Percentiles rank a stretch among this genome's conserved stretches.
These are phyloP conservation scores for Rheum nobile DNA, from an alignment of 148 eudicot species.

Conservation along the genomic window DNA sequence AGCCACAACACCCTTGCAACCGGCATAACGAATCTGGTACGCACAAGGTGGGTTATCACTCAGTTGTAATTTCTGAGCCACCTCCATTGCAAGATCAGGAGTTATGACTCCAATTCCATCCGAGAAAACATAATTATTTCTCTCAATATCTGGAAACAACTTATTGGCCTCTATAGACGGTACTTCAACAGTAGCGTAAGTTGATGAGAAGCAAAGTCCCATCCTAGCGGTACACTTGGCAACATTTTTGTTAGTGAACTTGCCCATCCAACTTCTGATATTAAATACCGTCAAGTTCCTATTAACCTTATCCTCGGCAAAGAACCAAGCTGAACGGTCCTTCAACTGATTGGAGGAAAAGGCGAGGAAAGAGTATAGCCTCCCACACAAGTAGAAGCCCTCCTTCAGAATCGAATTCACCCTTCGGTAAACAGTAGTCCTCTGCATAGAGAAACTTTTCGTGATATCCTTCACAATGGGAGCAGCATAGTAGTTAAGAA, in stretches of 20 bases:
- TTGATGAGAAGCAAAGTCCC: slow-evolving; percentile 90
- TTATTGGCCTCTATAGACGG: slow-evolving; percentile 32
- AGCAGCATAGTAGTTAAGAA: slow-evolving; percentile 43
- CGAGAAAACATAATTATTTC: slow-evolving; percentile 64
- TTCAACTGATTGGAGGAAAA: slow-evolving; percentile 81
- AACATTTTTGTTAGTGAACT: slow-evolving; percentile 35
- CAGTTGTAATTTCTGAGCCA: slow-evolving; percentile 58
- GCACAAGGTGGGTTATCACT: slow-evolving; percentile 60
- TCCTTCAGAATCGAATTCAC: slow-evolving; percentile 34
- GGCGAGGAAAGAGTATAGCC: slow-evolving; percentile 62
- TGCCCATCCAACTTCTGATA: slow-evolving; percentile 78
- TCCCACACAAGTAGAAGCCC: slow-evolving; percentile 65
- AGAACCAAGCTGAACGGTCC: slow-evolving; percentile 97
- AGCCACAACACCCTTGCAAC: slow-evolving; percentile 87
- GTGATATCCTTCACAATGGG: slow-evolving; percentile 53
- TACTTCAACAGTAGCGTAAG: slow-evolving; percentile 80
- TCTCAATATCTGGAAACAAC: slow-evolving; percentile 35
- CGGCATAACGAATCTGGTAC: slow-evolving; percentile 79
- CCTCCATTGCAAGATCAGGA: slow-evolving; percentile 60
- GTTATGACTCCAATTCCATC: slow-evolving; percentile 87
- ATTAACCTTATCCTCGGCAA: slow-evolving; percentile 47
- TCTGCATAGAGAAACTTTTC: slow-evolving; percentile 26
- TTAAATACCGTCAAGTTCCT: slow-evolving; percentile 11
- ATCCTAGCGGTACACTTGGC: slow-evolving; percentile 96
- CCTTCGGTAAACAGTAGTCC: slow-evolving; percentile 46